Evolutionary conservation across 2,329 filamentous ascomycete species (phyloP).

Genomic region (Phaeosphaeriaceae sp.): DNA sequence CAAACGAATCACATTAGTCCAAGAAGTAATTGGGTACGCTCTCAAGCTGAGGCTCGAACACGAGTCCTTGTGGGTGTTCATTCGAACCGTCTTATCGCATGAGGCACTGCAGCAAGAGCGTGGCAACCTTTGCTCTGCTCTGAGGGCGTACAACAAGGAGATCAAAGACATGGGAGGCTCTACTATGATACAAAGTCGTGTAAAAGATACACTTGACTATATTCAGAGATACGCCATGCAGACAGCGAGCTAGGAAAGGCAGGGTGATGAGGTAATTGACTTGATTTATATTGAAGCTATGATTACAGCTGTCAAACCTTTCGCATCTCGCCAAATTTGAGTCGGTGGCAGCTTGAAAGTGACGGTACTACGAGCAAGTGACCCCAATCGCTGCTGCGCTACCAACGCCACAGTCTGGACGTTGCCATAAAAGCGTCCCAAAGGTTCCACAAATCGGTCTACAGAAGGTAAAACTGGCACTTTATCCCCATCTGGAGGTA

Average conservation of each 20-base stretch:
- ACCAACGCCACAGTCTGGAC: constrained; percentile 1
- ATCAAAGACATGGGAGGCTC: constrained; percentile 4
- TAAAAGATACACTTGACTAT: constrained; percentile 25
- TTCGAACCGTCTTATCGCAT: constrained; percentile 32
- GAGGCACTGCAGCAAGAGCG: constrained; percentile 14
- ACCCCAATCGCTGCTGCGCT: not conserved
- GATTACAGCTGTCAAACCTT: constrained; percentile 17
- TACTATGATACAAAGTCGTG: constrained; percentile 5
- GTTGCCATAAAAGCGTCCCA: constrained; percentile 4
- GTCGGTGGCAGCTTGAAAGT: constrained; percentile 2
- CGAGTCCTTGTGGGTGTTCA: constrained; percentile 45
- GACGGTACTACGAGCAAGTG: not conserved
- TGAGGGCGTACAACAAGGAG: constrained; percentile 13
- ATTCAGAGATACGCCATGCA: constrained; percentile 2
- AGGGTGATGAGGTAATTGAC: not conserved
- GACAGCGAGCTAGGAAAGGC: not conserved
- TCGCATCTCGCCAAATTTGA: constrained; percentile 16
- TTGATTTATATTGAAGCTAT: constrained; percentile 19
- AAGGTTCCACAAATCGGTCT: constrained; percentile 1
- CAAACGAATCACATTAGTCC: constrained; percentile 19
- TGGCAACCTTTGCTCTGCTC: constrained; percentile 8
- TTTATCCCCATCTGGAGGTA: constrained; percentile 10
- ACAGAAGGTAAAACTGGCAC: not conserved
- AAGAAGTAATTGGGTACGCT: constrained; percentile 32
- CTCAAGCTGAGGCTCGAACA: constrained; percentile 27